phyloP scores from a whole-genome alignment of 306 rosid genomes.

The Aeschynomene evenia region DNA sequence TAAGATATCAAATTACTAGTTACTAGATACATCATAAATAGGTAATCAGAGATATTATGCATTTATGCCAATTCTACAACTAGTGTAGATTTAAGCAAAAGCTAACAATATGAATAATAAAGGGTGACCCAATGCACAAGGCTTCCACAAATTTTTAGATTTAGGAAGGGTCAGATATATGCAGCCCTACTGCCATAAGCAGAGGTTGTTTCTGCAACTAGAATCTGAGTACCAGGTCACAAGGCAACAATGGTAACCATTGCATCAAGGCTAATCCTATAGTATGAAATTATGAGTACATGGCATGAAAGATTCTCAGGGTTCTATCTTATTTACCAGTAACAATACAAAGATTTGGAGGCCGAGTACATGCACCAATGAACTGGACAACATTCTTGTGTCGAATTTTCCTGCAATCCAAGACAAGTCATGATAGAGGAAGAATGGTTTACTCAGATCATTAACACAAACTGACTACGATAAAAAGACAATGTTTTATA shows the following conservation, averaged over 20 bases:
- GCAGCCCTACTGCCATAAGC: neutral
- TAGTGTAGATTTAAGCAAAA: neutral
- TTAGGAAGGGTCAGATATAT: constrained; percentile 14
- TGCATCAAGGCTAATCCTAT: constrained; percentile 21
- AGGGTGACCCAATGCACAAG: constrained; percentile 11
- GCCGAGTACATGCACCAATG: constrained; percentile 91
- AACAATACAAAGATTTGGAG: constrained; percentile 91
- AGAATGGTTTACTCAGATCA: constrained; percentile 8
- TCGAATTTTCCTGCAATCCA: constrained; percentile 80
- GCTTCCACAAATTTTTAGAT: constrained; percentile 22
- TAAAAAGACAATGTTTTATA: neutral
- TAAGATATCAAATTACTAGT: constrained; percentile 20
- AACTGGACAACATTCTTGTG: constrained; percentile 99
- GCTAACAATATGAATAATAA: neutral
- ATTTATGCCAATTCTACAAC: constrained; percentile 30
- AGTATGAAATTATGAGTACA: constrained; percentile 17
- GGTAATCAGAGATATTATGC: constrained; percentile 12
- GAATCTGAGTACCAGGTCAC: neutral
- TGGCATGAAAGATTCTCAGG: neutral
- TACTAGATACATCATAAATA: constrained; percentile 24
- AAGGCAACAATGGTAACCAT: constrained; percentile 18
- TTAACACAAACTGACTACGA: constrained; percentile 9
- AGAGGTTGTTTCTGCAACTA: constrained; percentile 10
- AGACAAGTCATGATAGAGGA: constrained; percentile 28
- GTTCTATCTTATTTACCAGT: constrained; percentile 61